Conservation (phyloP, 2,329 filamentous ascomycete genomes). For the Talaromyces sp. region DNA sequence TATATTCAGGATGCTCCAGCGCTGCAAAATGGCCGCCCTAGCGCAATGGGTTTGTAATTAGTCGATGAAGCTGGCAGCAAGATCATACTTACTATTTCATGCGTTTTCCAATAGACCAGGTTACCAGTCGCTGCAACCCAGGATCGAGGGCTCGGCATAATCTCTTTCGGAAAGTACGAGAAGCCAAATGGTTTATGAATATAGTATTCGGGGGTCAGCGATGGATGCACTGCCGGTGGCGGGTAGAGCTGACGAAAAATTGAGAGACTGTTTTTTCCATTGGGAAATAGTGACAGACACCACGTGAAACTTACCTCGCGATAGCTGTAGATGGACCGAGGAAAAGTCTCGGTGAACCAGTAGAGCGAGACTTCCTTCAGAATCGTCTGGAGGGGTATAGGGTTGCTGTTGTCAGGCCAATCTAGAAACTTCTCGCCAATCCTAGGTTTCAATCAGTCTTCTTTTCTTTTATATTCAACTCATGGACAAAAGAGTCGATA, state of each 20-base stretch:
- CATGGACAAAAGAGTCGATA: neutral
- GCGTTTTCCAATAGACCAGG: slow-evolving; percentile 31
- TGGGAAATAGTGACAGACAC: neutral
- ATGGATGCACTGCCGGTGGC: slow-evolving; percentile 12
- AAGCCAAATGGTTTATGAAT: slow-evolving; percentile 44
- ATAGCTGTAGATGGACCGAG: slow-evolving; percentile 28
- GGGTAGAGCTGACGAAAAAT: slow-evolving; percentile 10
- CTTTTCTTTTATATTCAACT: neutral
- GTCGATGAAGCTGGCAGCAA: neutral
- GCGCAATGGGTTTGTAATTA: neutral
- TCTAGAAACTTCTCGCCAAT: slow-evolving; percentile 33
- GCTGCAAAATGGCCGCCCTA: slow-evolving; percentile 52
- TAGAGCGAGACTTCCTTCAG: slow-evolving; percentile 30
- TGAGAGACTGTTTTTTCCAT: neutral
- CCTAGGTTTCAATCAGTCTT: slow-evolving; percentile 21
- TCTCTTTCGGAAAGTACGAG: slow-evolving; percentile 41
- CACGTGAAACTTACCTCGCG: slow-evolving; percentile 19
- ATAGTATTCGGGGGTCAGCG: slow-evolving; percentile 22
- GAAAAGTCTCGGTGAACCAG: slow-evolving; percentile 35
- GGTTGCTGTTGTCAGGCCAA: slow-evolving; percentile 26
- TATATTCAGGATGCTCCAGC: slow-evolving; percentile 35
- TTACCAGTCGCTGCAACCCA: slow-evolving; percentile 33
- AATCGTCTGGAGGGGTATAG: slow-evolving; percentile 25
- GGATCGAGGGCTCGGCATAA: slow-evolving; percentile 34
- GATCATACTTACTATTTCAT: slow-evolving; percentile 23